Evolutionary conservation across 192 early-diverging fungal genomes (phyloP).

Genomic region (Coemansia reversa): DNA sequence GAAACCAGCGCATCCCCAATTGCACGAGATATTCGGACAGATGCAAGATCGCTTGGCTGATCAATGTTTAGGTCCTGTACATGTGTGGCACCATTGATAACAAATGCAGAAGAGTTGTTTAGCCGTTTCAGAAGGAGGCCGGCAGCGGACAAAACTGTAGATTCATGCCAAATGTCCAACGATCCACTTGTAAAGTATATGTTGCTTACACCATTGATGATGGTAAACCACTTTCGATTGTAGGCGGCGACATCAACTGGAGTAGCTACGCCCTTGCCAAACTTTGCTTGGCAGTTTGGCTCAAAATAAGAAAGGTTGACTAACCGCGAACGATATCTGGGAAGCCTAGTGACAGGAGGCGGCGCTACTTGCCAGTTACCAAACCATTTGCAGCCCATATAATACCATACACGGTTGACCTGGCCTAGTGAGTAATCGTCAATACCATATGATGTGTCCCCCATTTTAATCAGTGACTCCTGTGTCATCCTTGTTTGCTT

Average conservation of each 20-base stretch:
- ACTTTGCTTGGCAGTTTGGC: conserved; percentile 39
- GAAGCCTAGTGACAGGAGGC: conserved; percentile 16
- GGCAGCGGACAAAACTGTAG: conserved; percentile 36
- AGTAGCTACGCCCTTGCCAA: conserved; percentile 21
- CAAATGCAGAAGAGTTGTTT: conserved; percentile 8
- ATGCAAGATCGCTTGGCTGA: conserved; percentile 15
- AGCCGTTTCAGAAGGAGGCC: conserved; percentile 11
- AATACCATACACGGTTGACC: conserved; percentile 54
- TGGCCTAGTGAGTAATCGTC: conserved; percentile 42
- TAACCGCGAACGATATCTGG: conserved; percentile 40
- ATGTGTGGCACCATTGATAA: conserved; percentile 41
- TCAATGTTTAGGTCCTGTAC: conserved; percentile 27
- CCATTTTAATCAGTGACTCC: conserved; percentile 24
- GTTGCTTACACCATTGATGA: conserved; percentile 29
- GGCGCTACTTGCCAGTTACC: conserved; percentile 61
- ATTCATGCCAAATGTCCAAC: conserved; percentile 60
- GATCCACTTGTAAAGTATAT: conserved; percentile 64
- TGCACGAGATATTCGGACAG: conserved; percentile 17
- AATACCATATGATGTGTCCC: conserved; percentile 33
- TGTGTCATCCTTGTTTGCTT: conserved; percentile 20
- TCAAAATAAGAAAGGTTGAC: conserved; percentile 47
- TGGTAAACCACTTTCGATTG: conserved; percentile 35
- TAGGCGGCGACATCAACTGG: conserved; percentile 40
- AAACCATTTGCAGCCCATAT: conserved; percentile 66
- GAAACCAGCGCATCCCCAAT: conserved; percentile 22